Percentiles rank a stretch among this genome's conserved stretches.
Conservation (phyloP, 129 eudicot species). For the Ambrosia trifida region DNA sequence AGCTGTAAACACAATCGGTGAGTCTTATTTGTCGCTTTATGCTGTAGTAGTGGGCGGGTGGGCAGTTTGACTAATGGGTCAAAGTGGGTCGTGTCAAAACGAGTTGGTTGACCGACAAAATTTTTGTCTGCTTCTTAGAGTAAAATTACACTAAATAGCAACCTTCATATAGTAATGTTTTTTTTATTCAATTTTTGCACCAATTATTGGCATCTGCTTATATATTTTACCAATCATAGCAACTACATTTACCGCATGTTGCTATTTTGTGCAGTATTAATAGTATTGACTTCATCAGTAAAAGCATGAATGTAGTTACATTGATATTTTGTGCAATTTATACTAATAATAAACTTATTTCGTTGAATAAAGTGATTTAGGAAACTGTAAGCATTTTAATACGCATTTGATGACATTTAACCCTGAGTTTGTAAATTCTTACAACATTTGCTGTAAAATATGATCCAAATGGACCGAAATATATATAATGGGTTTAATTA, state of each 20-base stretch:
- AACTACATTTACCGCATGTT: neutral
- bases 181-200: neutral
- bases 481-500: neutral
- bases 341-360: too few species aligned
- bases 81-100: neutral
- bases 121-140: neutral
- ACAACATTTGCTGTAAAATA: neutral
- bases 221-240: neutral
- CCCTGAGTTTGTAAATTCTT: neutral
- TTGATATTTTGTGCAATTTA: too few species aligned
- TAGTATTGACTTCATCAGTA: too few species aligned
- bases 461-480: neutral
- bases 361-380: too few species aligned
- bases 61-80: neutral
- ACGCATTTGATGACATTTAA: neutral
- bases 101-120: neutral
- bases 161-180: neutral
- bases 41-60: neutral
- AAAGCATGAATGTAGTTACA: too few species aligned
- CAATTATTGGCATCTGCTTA: neutral
- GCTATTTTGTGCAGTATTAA: too few species aligned
- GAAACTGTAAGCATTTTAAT: neutral
- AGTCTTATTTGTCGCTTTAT: neutral
- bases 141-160: neutral
- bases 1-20: conserved; percentile 39